phyloP scores from a whole-genome alignment of 2,329 filamentous ascomycete species.

The Colletotrichum karsti region DNA sequence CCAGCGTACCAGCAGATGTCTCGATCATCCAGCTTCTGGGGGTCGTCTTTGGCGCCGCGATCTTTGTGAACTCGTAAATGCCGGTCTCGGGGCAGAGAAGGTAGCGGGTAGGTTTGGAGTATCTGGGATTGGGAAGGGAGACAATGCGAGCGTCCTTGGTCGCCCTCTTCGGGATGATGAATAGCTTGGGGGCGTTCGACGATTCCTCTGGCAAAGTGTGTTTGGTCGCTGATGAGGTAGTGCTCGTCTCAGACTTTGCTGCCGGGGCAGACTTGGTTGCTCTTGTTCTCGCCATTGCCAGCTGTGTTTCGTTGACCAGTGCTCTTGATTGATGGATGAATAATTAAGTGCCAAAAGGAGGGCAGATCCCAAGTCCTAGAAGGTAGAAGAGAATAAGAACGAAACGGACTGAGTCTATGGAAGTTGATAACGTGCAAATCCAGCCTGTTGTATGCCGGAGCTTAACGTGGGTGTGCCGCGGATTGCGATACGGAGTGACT shows the following conservation, averaged over 20 bases:
- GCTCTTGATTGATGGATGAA: background rate
- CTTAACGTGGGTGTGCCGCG: background rate
- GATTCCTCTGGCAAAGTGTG: slow-evolving; percentile 50
- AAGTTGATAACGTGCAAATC: background rate
- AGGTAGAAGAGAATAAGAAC: background rate
- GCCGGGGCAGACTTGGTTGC: slow-evolving; percentile 46
- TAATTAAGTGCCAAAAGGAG: background rate
- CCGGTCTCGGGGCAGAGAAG: slow-evolving; percentile 69
- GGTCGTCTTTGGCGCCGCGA: slow-evolving; percentile 59
- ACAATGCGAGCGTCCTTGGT: slow-evolving; percentile 65
- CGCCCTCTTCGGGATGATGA: slow-evolving; percentile 67
- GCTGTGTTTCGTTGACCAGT: background rate
- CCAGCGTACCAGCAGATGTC: slow-evolving; percentile 29
- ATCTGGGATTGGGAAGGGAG: slow-evolving; percentile 67
- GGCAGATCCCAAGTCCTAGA: background rate
- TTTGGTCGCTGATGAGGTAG: slow-evolving; percentile 40
- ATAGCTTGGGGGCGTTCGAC: slow-evolving; percentile 60
- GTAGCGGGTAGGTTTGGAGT: slow-evolving; percentile 63
- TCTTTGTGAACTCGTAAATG: slow-evolving; percentile 71
- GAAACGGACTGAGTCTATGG: background rate
- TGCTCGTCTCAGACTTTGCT: slow-evolving; percentile 39
- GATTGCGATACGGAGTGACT: background rate
- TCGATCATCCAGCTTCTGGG: slow-evolving; percentile 72
- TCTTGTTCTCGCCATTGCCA: slow-evolving; percentile 59
- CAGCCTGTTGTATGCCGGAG: background rate